phyloP scores from a whole-genome alignment of 2,329 filamentous ascomycete species.

The Pseudopyricularia javanii region DNA sequence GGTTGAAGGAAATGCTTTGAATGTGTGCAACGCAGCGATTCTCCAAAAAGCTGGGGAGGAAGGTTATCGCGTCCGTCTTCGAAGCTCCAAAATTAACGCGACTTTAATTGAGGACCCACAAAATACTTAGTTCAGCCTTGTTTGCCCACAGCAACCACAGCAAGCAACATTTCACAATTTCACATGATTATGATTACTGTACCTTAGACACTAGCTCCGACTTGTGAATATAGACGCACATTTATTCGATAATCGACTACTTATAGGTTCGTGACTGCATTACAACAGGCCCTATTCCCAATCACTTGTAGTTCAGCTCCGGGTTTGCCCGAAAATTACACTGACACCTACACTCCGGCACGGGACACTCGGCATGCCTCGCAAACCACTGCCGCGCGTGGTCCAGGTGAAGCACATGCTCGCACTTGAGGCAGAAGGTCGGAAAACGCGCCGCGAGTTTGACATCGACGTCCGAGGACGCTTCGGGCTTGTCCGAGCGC shows the following conservation, averaged over 20 bases:
- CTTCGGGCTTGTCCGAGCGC: conserved; percentile 44
- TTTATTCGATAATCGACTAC: background rate
- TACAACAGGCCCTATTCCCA: background rate
- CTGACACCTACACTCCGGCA: conserved; percentile 54
- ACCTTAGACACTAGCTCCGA: no score
- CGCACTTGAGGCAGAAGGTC: conserved; percentile 57
- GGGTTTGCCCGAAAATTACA: conserved; percentile 51
- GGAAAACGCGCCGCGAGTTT: conserved; percentile 45
- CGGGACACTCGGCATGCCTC: conserved; percentile 52
- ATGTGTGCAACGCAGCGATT: background rate
- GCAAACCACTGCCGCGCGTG: conserved; percentile 57
- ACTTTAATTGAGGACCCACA: background rate
- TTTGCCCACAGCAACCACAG: no score
- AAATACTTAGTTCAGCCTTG: background rate
- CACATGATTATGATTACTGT: background rate
- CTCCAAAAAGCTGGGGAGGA: background rate
- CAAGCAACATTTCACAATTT: background rate
- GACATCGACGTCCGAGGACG: conserved; percentile 30
- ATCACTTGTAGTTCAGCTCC: conserved; percentile 40
- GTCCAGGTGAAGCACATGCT: conserved; percentile 56
- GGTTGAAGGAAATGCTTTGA: background rate
- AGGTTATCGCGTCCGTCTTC: background rate
- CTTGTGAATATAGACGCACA: background rate
- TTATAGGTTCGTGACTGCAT: background rate
- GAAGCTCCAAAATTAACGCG: background rate